Evolutionary conservation across 2,329 filamentous ascomycete species (phyloP), one percentile per base, ranked within the genome.

Genomic region (Tricladium varicosporioides): DNA sequence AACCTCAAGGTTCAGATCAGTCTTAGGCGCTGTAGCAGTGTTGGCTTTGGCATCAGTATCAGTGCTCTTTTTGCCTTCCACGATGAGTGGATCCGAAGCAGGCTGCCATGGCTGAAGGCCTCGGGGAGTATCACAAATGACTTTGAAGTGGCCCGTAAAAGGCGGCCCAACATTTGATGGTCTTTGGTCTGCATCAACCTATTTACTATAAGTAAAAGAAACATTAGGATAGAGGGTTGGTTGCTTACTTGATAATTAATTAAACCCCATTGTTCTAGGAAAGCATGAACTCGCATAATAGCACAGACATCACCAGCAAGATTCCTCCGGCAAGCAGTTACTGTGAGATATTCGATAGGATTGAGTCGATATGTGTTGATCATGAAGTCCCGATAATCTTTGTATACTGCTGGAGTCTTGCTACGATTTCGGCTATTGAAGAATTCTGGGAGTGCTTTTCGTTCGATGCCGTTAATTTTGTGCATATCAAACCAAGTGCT

Each of bases 401-500:
- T 97, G 79, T 99, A 99, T 18, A 97, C 91, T 49, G 92, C 87
- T 1, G 92, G 89, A 0, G 94, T 99, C 78, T 99, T 99, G 85
- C 94, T 97, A 68, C 94, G 88, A 75, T 99, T 99, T 59, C 94
- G 86, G 73, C 86, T 93, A 78, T 99, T 99, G 83, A 99, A 99
- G 76, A 97, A 99, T 73, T 99, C 94, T 16, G 93, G 92, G 64
- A 99, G 81, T 7, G 92, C 92, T 75, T 97, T 99, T 71, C 88
- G 89, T 78, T 99, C 94, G 67, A 97, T 89, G 59, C 85, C 84
- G 74, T 97, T 90, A 69, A 99, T 88, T 50, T 84, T 81, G 72
- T 92, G 90, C 93, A 99, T 97, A 74, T 99, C 94, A 73, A 99
- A 99, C 94, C 94, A 99, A 13, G 90, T 94, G 71, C 92, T 95